Conservation (phyloP, 805 yeast genomes). For the Ogataea siamensis region DNA sequence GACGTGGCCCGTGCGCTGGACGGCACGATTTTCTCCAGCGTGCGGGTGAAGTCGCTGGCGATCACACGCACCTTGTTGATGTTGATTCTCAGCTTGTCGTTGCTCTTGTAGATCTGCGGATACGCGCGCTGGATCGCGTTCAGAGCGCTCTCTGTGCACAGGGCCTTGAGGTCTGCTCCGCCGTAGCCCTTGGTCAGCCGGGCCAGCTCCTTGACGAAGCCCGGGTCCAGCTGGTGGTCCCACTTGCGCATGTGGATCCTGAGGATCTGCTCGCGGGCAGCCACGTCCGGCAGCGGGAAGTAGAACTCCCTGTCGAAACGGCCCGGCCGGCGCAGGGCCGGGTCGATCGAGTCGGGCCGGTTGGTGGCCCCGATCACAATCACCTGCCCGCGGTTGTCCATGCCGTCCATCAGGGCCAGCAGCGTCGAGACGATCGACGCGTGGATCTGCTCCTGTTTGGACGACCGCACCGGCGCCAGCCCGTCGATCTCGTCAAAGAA, state of each 20-base stretch:
- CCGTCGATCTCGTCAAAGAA: conserved; percentile 99
- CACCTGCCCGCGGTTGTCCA: conserved; percentile 98
- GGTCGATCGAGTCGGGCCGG: conserved; percentile 97
- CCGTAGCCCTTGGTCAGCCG: conserved; percentile 91
- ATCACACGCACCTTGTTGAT: conserved; percentile 68
- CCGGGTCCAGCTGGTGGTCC: conserved; percentile 65
- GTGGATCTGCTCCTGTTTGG: conserved; percentile 97
- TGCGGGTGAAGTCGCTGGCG: conserved; percentile 81
- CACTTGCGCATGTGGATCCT: conserved; percentile 86
- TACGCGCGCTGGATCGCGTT: conserved; percentile 86
- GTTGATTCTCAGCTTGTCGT: conserved; percentile 70
- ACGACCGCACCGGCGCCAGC: conserved; percentile 94
- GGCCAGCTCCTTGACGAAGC: conserved; percentile 67
- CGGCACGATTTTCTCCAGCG: conserved; percentile 84
- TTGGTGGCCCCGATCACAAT: conserved; percentile 98
- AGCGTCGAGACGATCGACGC: conserved; percentile 95
- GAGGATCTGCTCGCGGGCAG: conserved; percentile 76
- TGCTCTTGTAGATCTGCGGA: conserved; percentile 85
- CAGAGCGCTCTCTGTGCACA: conserved; percentile 94
- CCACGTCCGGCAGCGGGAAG: conserved; percentile 85
- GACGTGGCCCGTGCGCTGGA: conserved; percentile 87
- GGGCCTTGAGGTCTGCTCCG: conserved; percentile 93
- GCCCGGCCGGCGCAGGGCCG: conserved; percentile 95
- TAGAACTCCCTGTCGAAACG: conserved; percentile 96
- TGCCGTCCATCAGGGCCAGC: conserved; percentile 96